Evolutionary conservation across 352 stramenopile genomes (phyloP).

Genomic region (Globisporangium solare): DNA sequence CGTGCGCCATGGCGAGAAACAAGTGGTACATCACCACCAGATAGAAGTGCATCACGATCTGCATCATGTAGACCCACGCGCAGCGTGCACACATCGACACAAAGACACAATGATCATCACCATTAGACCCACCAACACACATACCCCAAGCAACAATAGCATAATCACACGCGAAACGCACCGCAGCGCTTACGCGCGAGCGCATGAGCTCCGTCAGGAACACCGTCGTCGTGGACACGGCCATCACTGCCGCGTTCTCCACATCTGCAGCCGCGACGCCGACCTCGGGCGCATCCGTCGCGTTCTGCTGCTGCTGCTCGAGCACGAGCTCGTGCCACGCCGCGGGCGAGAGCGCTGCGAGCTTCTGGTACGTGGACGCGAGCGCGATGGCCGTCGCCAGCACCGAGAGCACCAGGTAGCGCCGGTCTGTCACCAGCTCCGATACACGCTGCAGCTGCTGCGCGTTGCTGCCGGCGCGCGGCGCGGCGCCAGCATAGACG

Average conservation of each 20-base stretch:
- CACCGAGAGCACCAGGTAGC: conserved; percentile 64
- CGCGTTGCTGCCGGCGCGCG: not conserved
- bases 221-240: conserved; percentile 6
- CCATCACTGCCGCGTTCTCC: too few species aligned
- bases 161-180: conserved; percentile 16
- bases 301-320: conserved; percentile 10
- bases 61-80: conserved; percentile 4
- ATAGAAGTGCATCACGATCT: conserved; percentile 74
- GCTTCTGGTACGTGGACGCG: conserved; percentile 37
- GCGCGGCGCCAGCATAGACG: not conserved
- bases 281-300: not conserved
- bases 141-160: conserved; percentile 6
- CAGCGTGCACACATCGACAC: not conserved
- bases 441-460: conserved; percentile 28
- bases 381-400: conserved; percentile 50
- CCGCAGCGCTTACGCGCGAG: conserved; percentile 52
- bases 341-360: conserved; percentile 18
- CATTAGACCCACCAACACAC: conserved; percentile 8
- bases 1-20: conserved; percentile 44
- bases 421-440: conserved; percentile 38
- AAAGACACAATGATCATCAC: not conserved
- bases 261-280: not conserved
- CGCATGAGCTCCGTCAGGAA: conserved; percentile 43
- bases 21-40: conserved; percentile 62
- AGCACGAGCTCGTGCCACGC: conserved; percentile 11